These are phyloP conservation scores for Triticum dicoccoides DNA, from an alignment of 176 grass and related monocot species.

Conservation along the genomic window DNA sequence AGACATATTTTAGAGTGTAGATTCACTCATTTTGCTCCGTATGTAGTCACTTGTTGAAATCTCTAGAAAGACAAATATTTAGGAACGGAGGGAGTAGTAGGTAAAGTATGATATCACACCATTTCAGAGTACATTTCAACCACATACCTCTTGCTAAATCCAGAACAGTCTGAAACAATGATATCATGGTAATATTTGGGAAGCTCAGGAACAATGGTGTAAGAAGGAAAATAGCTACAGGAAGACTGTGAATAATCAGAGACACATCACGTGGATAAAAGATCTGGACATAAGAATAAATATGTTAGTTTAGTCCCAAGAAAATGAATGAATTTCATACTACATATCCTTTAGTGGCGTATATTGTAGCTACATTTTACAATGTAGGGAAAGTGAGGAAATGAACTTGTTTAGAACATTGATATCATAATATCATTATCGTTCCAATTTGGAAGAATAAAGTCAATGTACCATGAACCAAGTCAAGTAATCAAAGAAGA, in stretches of 20 bases:
- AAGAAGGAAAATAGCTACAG: conserved; percentile 64
- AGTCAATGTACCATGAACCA: conserved; percentile 85
- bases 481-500: conserved; percentile 97
- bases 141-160: conserved; percentile 72
- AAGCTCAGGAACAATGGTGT: conserved; percentile 66
- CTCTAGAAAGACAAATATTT: too few species aligned
- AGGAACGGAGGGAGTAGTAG: background rate
- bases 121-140: conserved; percentile 18
- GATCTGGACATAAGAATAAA: conserved; percentile 58
- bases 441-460: conserved; percentile 25
- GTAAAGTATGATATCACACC: conserved; percentile 2
- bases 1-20: too few species aligned
- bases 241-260: conserved; percentile 75
- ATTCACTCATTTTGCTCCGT: too few species aligned
- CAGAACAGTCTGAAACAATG: conserved; percentile 49
- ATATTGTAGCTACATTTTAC: conserved; percentile 16
- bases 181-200: conserved; percentile 49
- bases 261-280: conserved; percentile 78
- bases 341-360: conserved; percentile 6
- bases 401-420: background rate
- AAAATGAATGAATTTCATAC: conserved; percentile 20
- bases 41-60: too few species aligned
- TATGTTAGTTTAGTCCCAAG: conserved; percentile 17
- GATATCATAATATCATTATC: background rate
- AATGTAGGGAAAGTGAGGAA: conserved; percentile 1